A percentile compares a stretch with the other conserved stretches of the same genome.
Conservation (phyloP, 1,139 yeast genomes). For the Waltiozyma sp. region DNA sequence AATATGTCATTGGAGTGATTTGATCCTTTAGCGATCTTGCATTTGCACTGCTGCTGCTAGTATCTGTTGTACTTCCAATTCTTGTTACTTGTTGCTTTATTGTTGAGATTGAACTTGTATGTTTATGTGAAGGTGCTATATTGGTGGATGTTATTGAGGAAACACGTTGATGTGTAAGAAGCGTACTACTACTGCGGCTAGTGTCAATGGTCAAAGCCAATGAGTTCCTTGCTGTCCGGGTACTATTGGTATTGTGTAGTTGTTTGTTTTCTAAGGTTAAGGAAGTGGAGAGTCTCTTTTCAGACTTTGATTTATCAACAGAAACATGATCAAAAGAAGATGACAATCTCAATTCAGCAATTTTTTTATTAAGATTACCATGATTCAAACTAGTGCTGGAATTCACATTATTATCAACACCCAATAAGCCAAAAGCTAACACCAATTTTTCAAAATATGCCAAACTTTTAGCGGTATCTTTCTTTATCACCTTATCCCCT, state of each 20-base stretch:
- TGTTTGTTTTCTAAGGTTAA: no score
- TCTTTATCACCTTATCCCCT: background rate
- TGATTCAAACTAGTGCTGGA: background rate
- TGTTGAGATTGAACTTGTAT: background rate
- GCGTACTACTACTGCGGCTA: background rate
- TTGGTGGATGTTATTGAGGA: background rate
- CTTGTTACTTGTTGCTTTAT: background rate
- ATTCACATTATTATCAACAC: background rate
- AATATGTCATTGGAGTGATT: background rate
- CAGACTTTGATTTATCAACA: background rate
- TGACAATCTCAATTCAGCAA: no score
- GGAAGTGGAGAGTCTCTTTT: background rate
- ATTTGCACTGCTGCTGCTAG: no score
- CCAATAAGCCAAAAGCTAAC: conserved; percentile 8
- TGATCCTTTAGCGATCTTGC: background rate
- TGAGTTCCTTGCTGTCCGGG: background rate
- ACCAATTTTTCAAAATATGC: conserved; percentile 8
- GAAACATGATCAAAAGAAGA: no score
- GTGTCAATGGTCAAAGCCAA: background rate
- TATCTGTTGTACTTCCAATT: no score
- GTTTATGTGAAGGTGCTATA: background rate
- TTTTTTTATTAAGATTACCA: no score
- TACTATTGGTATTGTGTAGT: no score
- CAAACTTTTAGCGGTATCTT: conserved; percentile 4
- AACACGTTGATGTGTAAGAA: background rate